Base-by-base conservation (phyloP, 164 flowering plant genomes). In the Macadamia integrifolia region DNA sequence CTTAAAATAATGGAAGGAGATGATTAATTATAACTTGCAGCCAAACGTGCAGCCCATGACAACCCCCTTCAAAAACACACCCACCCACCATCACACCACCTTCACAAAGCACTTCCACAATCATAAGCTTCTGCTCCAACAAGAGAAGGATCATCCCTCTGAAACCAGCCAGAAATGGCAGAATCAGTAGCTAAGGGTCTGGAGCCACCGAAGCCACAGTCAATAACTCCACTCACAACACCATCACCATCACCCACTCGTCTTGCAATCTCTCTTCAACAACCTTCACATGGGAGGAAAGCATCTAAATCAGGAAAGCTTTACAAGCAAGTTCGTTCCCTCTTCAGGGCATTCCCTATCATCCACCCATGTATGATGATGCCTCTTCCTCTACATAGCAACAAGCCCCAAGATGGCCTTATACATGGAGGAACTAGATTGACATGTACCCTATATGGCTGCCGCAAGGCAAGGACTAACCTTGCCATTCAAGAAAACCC, bases 381-480 rank as follows among this genome's bases (percentile, higher is more conserved):
- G 23, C 23, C 94, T 0, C 70, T 69, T 7, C 15, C 74, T 28
- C 72, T 76, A 63, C 75, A 67, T 46, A 75, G 83, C 0, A 64
- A 72, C 70, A 59, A 68, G 6, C 50, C 61, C 40, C 75, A 75
- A 28, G 83, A 75, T 23, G 60, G 44, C 49, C 82, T 78, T 69
- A 55, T 80, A 48, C 80, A 76, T 6, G 84, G 85, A 0, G 85
- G 86, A 17, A 65, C 70, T 4, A 82, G 87, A 0, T 67, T 90
- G 75, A 88, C 93, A 0, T 93, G 95, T 0, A 89, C 98, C 31
- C 73, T 93, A 1, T 93, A 85, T 50, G 98, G 96, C 15, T 69
- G 76, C 72, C 81, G 87, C 0, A 88, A 81, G 58, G 88, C 83
- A 10, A 77, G 91, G 28, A 79, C 87, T 3, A 86, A 70, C 66